Conservation (phyloP, 148 eudicot species). For the Chenopodium album region DNA sequence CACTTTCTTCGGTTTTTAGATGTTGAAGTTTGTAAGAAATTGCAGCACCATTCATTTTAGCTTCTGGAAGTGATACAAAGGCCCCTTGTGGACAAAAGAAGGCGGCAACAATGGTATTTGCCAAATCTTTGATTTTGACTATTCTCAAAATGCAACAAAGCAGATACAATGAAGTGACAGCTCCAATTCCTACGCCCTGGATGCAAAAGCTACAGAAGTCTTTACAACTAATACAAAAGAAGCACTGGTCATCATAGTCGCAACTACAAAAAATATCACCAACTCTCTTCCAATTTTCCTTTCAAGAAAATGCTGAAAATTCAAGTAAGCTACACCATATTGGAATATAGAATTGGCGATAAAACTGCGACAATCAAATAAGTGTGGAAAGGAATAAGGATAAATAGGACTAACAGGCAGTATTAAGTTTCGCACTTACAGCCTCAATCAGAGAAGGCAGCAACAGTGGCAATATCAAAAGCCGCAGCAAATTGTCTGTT, state of each 20-base stretch:
- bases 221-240: conserved; percentile 5
- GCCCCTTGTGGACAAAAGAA: conserved; percentile 62
- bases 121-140: conserved; percentile 92
- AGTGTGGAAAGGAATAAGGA: conserved; percentile 19
- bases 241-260: conserved; percentile 1
- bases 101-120: conserved; percentile 81
- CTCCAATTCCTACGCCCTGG: conserved; percentile 63
- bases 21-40: conserved; percentile 21
- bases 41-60: conserved; percentile 51
- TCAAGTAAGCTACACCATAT: conserved; percentile 2
- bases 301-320: conserved; percentile 3
- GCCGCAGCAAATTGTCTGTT: conserved; percentile 65
- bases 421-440: conserved; percentile 42
- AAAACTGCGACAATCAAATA: conserved; percentile 14
- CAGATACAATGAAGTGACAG: conserved; percentile 71
- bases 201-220: conserved; percentile 37
- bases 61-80: conserved; percentile 44
- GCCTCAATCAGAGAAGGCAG: conserved; percentile 74
- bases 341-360: neutral
- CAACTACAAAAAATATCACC: neutral
- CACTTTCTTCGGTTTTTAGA: conserved; percentile 24
- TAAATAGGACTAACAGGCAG: conserved; percentile 15
- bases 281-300: conserved; percentile 8
- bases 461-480: conserved; percentile 82
- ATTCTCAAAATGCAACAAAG: conserved; percentile 90